A percentile compares a stretch with the other conserved stretches of the same genome.
These are phyloP conservation scores for Pleomassaria siparia DNA, from an alignment of 2,329 filamentous ascomycete genomes.

Conservation along the genomic window DNA sequence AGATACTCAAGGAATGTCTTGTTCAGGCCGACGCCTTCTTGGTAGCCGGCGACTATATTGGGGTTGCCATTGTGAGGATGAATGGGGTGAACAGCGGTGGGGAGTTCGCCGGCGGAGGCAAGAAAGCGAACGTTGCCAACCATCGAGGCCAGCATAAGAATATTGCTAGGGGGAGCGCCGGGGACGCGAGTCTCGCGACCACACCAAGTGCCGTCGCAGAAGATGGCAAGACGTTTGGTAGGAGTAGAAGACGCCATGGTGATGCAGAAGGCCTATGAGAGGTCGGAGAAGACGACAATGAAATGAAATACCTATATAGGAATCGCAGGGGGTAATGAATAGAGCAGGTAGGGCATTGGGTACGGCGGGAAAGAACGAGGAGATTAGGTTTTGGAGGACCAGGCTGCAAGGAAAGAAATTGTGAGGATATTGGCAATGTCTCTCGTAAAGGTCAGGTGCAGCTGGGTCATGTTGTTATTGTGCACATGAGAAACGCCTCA, in stretches of 20 bases:
- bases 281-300: not conserved
- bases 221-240: conserved; percentile 30
- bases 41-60: conserved; percentile 39
- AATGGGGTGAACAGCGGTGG: conserved; percentile 28
- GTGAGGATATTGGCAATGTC: not conserved
- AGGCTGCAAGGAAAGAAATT: not conserved
- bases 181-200: conserved; percentile 34
- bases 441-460: conserved; percentile 15
- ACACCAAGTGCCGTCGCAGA: conserved; percentile 42
- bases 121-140: not conserved
- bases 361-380: not conserved
- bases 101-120: not conserved
- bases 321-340: too few relatives aligned
- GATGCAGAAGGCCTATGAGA: not conserved
- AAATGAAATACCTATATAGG: too few relatives aligned
- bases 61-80: conserved; percentile 3
- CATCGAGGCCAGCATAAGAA: conserved; percentile 26
- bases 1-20: conserved; percentile 40
- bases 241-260: conserved; percentile 14
- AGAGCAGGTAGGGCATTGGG: not conserved
- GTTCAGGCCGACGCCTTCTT: conserved; percentile 40
- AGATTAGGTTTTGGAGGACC: not conserved
- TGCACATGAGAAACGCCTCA: conserved; percentile 6
- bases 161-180: conserved; percentile 34
- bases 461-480: conserved; percentile 12